Evolutionary conservation across 805 yeast species (phyloP).

Genomic region (Kluyveromyces starmeri): DNA sequence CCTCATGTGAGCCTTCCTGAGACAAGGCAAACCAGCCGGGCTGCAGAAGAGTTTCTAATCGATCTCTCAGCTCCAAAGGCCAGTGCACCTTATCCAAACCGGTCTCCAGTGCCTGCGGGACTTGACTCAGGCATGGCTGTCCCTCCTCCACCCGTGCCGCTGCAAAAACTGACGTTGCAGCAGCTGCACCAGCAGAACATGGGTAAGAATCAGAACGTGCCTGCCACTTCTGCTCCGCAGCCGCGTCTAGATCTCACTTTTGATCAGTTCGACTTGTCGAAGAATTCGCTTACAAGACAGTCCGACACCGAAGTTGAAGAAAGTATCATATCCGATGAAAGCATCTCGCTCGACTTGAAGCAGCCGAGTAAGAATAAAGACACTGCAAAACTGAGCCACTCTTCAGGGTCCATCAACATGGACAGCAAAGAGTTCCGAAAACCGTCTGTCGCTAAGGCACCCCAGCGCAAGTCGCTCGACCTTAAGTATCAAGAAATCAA

Average conservation of each 20-base stretch:
- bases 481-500: slow-evolving; percentile 19
- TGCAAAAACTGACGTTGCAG: background rate
- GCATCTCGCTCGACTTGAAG: slow-evolving; percentile 14
- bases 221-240: slow-evolving; percentile 4
- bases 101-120: background rate
- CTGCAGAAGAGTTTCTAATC: background rate
- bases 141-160: background rate
- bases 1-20: too few relatives aligned
- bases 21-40: too few relatives aligned
- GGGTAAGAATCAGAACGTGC: slow-evolving; percentile 6
- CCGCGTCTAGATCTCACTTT: slow-evolving; percentile 7
- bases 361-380: background rate
- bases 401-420: background rate
- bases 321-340: slow-evolving; percentile 8
- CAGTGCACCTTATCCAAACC: background rate
- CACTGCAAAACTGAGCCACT: background rate
- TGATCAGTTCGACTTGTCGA: slow-evolving; percentile 9
- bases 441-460: background rate
- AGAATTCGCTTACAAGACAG: slow-evolving; percentile 6
- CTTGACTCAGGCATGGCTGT: background rate
- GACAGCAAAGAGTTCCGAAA: background rate
- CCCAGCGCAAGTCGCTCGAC: slow-evolving; percentile 19
- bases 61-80: slow-evolving; percentile 1
- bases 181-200: slow-evolving; percentile 1
- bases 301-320: slow-evolving; percentile 7